These are phyloP conservation scores for Graphiopsis chlorocephala DNA, from an alignment of 2,329 filamentous ascomycete species.

Conservation along the genomic window DNA sequence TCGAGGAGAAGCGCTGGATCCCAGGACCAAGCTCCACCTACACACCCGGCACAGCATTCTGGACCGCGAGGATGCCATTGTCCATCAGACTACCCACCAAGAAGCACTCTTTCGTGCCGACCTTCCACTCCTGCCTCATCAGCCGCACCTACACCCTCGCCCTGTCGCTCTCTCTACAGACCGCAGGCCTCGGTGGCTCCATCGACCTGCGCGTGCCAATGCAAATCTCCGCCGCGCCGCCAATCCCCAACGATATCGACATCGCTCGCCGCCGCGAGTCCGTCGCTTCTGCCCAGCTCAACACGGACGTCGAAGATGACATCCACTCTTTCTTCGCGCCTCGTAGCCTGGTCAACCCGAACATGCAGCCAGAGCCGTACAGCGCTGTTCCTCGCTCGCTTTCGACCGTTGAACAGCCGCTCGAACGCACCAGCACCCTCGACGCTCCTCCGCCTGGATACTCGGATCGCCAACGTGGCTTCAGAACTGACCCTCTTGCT, in stretches of 20 bases:
- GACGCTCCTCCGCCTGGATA: slow-evolving; percentile 11
- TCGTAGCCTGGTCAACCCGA: slow-evolving; percentile 9
- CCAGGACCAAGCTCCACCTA: slow-evolving; percentile 41
- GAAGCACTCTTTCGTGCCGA: slow-evolving; percentile 61
- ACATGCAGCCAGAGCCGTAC: background rate
- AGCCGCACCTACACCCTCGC: slow-evolving; percentile 63
- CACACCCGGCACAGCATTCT: slow-evolving; percentile 48
- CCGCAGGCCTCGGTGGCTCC: slow-evolving; percentile 43
- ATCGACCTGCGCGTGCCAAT: slow-evolving; percentile 46
- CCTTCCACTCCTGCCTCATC: slow-evolving; percentile 67
- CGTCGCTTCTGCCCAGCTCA: slow-evolving; percentile 9
- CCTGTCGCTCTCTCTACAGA: slow-evolving; percentile 55
- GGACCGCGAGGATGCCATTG: slow-evolving; percentile 61
- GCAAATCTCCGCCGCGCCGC: slow-evolving; percentile 37
- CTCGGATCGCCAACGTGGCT: background rate
- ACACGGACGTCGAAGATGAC: slow-evolving; percentile 15
- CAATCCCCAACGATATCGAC: slow-evolving; percentile 12
- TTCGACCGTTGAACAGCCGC: background rate
- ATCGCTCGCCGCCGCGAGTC: slow-evolving; percentile 8
- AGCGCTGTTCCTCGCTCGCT: background rate
- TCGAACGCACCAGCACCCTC: slow-evolving; percentile 4
- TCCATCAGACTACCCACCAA: slow-evolving; percentile 59
- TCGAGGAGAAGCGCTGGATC: slow-evolving; percentile 31
- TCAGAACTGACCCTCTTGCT: background rate
- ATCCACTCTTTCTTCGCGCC: slow-evolving; percentile 12